Evolutionary conservation across 345 rosid genomes (phyloP).

Genomic region (Cardamine resedifolia): DNA sequence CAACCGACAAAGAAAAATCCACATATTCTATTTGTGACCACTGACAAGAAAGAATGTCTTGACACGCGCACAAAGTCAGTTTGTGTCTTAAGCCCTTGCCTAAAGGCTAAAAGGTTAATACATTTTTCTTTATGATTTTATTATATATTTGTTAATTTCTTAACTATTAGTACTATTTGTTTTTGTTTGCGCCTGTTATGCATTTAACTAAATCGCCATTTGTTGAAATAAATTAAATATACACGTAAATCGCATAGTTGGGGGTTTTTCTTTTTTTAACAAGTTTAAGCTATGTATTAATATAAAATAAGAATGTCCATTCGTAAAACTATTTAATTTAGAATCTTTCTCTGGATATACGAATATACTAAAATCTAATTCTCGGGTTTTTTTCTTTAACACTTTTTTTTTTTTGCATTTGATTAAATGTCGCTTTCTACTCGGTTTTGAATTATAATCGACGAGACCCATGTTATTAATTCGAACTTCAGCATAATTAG

Average conservation of each 20-base stretch:
- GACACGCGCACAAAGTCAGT: slow-evolving; percentile 18
- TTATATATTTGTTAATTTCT: neutral
- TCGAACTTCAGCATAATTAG: slow-evolving; percentile 1
- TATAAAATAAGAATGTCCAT: slow-evolving; percentile 4
- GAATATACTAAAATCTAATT: slow-evolving; percentile 27
- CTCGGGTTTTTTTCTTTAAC: neutral
- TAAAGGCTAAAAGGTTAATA: slow-evolving; percentile 36
- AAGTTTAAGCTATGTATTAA: neutral
- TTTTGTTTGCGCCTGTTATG: neutral
- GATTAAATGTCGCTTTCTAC: slow-evolving; percentile 20
- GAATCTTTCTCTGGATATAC: slow-evolving; percentile 31
- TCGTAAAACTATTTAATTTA: slow-evolving; percentile 21
- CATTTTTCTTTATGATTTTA: slow-evolving; percentile 1
- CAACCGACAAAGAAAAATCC: neutral
- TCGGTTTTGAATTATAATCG: slow-evolving; percentile 1
- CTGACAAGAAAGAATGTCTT: slow-evolving; percentile 25
- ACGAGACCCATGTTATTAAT: neutral
- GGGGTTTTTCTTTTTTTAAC: neutral
- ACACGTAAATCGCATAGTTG: neutral
- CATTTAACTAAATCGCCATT: slow-evolving; percentile 8
- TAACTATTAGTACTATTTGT: neutral
- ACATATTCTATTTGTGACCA: slow-evolving; percentile 11
- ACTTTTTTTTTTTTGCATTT: neutral
- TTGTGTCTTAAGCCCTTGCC: slow-evolving; percentile 30
- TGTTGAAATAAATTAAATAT: neutral